Conservation (phyloP, 108 stramenopile species). For the Mayamaea pseudoterrestris region DNA sequence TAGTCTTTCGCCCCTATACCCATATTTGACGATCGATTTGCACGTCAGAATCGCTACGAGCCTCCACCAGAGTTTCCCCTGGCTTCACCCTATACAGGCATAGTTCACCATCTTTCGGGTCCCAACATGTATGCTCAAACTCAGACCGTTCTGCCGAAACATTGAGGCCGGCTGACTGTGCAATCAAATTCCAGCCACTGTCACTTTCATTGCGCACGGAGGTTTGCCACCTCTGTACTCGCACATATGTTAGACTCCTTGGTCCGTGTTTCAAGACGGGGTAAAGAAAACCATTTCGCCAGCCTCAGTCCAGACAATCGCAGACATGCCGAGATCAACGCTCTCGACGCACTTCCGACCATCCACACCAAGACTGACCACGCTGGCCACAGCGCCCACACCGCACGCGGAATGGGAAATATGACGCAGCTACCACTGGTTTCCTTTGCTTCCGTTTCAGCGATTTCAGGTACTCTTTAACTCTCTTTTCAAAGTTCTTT, state of each 20-base stretch:
- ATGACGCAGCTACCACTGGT: conserved; percentile 59
- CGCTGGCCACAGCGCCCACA: conserved; percentile 48
- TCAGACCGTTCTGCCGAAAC: conserved; percentile 83
- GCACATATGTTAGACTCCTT: conserved; percentile 25
- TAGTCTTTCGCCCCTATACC: conserved; percentile 98
- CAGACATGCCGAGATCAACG: conserved; percentile 9
- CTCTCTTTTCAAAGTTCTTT: conserved; percentile 98
- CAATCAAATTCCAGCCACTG: conserved; percentile 57
- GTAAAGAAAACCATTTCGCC: conserved; percentile 74
- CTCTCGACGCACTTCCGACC: conserved; percentile 15
- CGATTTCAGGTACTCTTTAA: conserved; percentile 97
- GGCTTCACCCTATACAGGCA: conserved; percentile 94
- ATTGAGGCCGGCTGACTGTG: conserved; percentile 87
- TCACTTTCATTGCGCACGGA: conserved; percentile 85
- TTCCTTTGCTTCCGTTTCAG: conserved; percentile 90
- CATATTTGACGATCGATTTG: conserved; percentile 94
- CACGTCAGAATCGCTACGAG: conserved; percentile 91
- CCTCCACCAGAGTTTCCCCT: conserved; percentile 94
- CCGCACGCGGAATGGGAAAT: conserved; percentile 44
- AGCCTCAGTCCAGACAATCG: conserved; percentile 36
- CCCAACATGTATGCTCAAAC: conserved; percentile 89
- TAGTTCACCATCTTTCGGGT: conserved; percentile 97
- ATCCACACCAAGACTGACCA: conserved; percentile 35
- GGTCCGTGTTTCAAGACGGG: conserved; percentile 39
- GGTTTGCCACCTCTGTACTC: conserved; percentile 88